These are phyloP conservation scores for Trichoderma erinaceum DNA, from an alignment of 495 filamentous ascomycete genomes.

Conservation along the genomic window DNA sequence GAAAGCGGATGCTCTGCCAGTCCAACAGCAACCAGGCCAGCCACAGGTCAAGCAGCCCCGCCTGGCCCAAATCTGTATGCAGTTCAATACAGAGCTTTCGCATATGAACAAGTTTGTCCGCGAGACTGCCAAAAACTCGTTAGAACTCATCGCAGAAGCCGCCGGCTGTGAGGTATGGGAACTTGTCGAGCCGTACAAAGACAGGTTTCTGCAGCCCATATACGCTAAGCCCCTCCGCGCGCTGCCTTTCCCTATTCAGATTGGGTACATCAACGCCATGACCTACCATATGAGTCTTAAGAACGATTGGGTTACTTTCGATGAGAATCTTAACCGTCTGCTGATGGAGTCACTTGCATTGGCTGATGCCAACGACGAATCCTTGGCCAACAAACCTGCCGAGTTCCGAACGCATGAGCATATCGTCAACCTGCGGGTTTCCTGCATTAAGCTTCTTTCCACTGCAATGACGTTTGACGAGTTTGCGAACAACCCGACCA, in stretches of 20 bases:
- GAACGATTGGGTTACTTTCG: conserved; percentile 79
- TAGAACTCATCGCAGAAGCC: conserved; percentile 73
- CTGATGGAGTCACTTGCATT: conserved; percentile 88
- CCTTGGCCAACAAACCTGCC: conserved; percentile 70
- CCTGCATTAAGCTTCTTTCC: conserved; percentile 87
- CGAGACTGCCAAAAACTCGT: conserved; percentile 70
- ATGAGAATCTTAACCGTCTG: conserved; percentile 81
- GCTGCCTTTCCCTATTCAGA: conserved; percentile 84
- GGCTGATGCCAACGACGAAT: conserved; percentile 89
- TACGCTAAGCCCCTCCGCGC: conserved; percentile 92
- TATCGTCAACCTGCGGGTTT: conserved; percentile 86
- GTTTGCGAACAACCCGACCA: conserved; percentile 71
- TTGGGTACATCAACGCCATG: conserved; percentile 96
- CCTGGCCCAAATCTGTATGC: conserved; percentile 67
- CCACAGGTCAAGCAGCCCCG: conserved; percentile 38
- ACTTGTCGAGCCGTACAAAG: conserved; percentile 79
- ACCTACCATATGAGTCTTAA: conserved; percentile 86
- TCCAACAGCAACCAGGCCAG: conserved; percentile 32
- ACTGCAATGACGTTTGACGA: conserved; percentile 89
- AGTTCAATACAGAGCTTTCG: conserved; percentile 78
- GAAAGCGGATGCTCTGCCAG: conserved; percentile 69
- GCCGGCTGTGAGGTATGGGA: conserved; percentile 73
- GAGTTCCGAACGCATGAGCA: conserved; percentile 88
- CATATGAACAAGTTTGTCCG: conserved; percentile 95
- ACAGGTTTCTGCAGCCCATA: conserved; percentile 76